These are phyloP conservation scores for Trichoderma sp. DNA, from an alignment of 2,329 filamentous ascomycete species.

Conservation along the genomic window DNA sequence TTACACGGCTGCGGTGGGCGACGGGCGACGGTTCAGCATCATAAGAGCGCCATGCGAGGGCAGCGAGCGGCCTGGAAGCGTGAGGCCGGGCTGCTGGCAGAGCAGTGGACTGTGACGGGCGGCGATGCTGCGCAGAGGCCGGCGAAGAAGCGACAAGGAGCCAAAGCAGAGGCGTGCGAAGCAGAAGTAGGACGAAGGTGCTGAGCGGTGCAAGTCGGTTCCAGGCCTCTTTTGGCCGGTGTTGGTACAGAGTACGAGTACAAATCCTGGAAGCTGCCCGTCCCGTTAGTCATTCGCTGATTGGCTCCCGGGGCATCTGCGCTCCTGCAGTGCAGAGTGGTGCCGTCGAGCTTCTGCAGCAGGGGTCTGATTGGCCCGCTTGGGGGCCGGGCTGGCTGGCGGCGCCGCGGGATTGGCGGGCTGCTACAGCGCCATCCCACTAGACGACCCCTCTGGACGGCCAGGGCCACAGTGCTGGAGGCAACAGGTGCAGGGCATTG, in stretches of 20 bases:
- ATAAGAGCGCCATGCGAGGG: slow-evolving; percentile 39
- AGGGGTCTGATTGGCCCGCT: slow-evolving; percentile 20
- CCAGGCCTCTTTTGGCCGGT: not conserved
- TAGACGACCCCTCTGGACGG: not conserved
- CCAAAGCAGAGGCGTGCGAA: not conserved
- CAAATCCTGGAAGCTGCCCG: slow-evolving; percentile 26
- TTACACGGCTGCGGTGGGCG: slow-evolving; percentile 28
- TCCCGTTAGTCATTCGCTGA: slow-evolving; percentile 12
- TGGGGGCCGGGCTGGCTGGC: slow-evolving; percentile 16
- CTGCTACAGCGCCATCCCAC: slow-evolving; percentile 12
- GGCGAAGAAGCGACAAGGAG: slow-evolving; percentile 16
- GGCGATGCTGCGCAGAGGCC: slow-evolving; percentile 13
- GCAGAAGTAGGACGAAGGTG: not conserved
- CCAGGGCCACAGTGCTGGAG: slow-evolving; percentile 15
- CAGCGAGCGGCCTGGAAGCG: slow-evolving; percentile 24
- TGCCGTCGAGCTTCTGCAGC: slow-evolving; percentile 19
- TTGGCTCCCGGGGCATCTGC: not conserved
- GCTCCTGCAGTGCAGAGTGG: slow-evolving; percentile 9
- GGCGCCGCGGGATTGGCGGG: slow-evolving; percentile 20
- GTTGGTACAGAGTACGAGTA: slow-evolving; percentile 2
- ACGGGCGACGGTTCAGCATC: slow-evolving; percentile 35
- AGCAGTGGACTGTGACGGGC: not conserved
- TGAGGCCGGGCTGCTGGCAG: slow-evolving; percentile 17
- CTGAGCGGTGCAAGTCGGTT: not conserved
- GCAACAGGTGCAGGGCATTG: not conserved